A percentile compares a stretch with the other conserved stretches of the same genome.
phyloP scores from a whole-genome alignment of 228 moss, liverwort and hornwort species.

The Sphagnum fallax region DNA sequence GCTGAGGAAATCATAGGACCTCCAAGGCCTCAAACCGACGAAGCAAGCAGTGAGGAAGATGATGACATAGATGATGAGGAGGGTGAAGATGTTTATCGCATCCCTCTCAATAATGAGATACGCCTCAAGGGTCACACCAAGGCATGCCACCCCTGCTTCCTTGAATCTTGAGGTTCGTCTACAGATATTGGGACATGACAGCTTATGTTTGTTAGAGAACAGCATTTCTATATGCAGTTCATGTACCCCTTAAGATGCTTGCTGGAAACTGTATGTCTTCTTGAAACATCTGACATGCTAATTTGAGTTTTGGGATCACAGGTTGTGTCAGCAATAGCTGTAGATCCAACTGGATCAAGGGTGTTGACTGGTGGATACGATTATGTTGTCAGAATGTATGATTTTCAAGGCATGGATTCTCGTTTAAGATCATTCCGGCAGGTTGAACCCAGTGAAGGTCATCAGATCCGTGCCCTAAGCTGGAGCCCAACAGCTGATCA shows the following conservation, averaged over 20 bases:
- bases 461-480: conserved; percentile 85
- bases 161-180: conserved; percentile 23
- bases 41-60: conserved; percentile 30
- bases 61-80: conserved; percentile 43
- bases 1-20: conserved; percentile 39
- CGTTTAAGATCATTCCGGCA: conserved; percentile 85
- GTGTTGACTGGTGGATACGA: conserved; percentile 87
- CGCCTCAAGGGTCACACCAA: conserved; percentile 72
- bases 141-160: conserved; percentile 37
- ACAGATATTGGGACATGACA: neutral
- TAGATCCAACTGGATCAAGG: conserved; percentile 90
- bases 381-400: conserved; percentile 77
- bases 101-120: conserved; percentile 85
- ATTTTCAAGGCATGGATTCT: conserved; percentile 92
- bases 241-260: neutral
- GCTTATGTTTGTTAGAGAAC: neutral
- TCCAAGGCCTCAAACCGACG: conserved; percentile 18
- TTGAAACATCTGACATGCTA: neutral
- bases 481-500: conserved; percentile 97
- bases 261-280: neutral
- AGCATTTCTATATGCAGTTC: neutral
- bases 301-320: conserved; percentile 16
- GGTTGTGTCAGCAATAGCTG: conserved; percentile 82
- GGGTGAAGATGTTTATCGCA: conserved; percentile 51
- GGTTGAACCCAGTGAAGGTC: conserved; percentile 86